Evolutionary conservation across 352 stramenopile species (phyloP), one percentile per base, ranked within the genome.

Genomic region (Pythium aquatile): DNA sequence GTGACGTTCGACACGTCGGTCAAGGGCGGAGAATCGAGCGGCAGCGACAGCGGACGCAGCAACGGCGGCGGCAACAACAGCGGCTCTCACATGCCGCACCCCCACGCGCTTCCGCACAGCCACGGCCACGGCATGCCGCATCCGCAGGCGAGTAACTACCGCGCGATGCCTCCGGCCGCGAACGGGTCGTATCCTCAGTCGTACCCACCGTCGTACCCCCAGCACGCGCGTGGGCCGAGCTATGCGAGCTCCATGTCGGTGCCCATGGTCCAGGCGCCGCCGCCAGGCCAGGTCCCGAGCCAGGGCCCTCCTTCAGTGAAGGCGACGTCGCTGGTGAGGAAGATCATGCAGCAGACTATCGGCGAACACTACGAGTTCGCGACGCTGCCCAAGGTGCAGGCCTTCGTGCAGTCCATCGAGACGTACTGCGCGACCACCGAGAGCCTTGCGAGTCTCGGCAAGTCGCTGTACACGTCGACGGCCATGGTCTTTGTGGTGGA

Each of bases 401-500:
- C 68, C 49, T 92, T 94, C 62, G 84, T 93, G 52, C 68, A 73
- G 26, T 73, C 82, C 20, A 75, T 94, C 8, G 83, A 94, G 65
- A 83, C 65, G 46, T 93, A 91, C 61, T 93, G 81, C 63, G 81
- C 77, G 51, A 87, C 75, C 30, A 87, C 78, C 29, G 84, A 93
- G 74, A 93, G 82, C 54, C 73, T 94, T 39, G 79, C 81, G 32
- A 92, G 84, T 65, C 70, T 94, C 26, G 86, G 86, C 42, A 94
- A 94, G 59, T 92, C 83, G 40, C 74, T 94, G 2, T 94, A 94
- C 66, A 88, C 82, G 66, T 91, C 82, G 1, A 72, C 76, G 7
- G 74, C 83, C 1, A 63, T 93, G 37, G 83, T 93, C 28, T 93
- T 94, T 73, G 86, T 93, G 33, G 77, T 94, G 39, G 86, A 94